Conservation (phyloP, 139 green algal species). For the Tetraselmis chui region DNA sequence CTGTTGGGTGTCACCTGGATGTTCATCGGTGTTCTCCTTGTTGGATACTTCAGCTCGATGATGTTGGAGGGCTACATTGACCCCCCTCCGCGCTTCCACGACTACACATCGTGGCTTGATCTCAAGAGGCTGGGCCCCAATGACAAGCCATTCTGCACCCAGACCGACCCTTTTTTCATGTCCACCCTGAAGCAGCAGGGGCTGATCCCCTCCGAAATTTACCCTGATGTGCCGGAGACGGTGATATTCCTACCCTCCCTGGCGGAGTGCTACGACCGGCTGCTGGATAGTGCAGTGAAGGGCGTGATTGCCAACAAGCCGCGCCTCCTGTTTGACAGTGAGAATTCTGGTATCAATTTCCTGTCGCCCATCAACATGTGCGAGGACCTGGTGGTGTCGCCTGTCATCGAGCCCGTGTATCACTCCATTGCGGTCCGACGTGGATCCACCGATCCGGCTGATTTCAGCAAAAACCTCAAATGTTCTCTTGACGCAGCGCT, state of each 20-base stretch:
- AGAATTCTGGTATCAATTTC: neutral
- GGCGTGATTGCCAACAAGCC: neutral
- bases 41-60: neutral
- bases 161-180: neutral
- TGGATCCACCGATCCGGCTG: neutral
- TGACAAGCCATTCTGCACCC: neutral
- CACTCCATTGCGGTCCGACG: neutral
- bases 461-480: neutral
- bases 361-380: neutral
- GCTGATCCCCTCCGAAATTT: neutral
- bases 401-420: neutral
- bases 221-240: neutral
- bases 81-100: neutral
- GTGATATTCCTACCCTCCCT: neutral
- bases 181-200: neutral
- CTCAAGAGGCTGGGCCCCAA: neutral
- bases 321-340: neutral
- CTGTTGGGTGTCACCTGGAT: neutral
- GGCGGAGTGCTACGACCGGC: neutral
- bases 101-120: neutral
- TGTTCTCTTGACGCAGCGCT: neutral
- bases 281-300: too few species aligned
- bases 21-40: neutral
- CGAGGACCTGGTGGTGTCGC: neutral
- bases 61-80: neutral